Base-by-base conservation (phyloP, 2,329 filamentous ascomycete genomes). In the Penicillium sp. region DNA sequence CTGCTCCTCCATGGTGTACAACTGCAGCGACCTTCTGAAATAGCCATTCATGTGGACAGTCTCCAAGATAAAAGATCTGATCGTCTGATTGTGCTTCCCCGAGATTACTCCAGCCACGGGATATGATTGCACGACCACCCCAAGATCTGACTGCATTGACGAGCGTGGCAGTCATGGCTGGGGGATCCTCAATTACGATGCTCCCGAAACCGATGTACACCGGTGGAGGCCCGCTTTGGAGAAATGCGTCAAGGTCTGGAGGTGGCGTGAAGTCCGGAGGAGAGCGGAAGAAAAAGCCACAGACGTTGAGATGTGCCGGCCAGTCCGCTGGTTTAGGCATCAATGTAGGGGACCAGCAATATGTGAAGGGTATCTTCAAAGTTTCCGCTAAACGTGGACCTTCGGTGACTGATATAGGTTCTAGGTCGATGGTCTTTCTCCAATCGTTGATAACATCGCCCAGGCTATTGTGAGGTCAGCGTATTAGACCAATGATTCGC, bases 1-100 rank as follows among this genome's bases (percentile, higher is more conserved):
- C 82, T 18, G 82, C 82, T 26, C 82, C 82, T 37, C 82, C 82
- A 53, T 85, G 81, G 58, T 85, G 82, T 1, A 84, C 75, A 0
- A 84, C 82, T 35, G 75, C 76, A 0, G 79, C 74, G 3, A 84
- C 81, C n/a, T 76, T 73, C 59, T 81, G 75, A 62, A 84, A 84
- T 0, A 84, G 71, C 82, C 82, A 84, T 58, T 83, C 79, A 53
- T 83, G 81, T 1, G 81, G 82, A 37, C 76, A 79, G 52, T 84
- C 80, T 2, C 75, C 81, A 9, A 84, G 65, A 61, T 78, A 79
- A 56, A 79, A 79, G 14, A 82, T 70, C 37, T 74, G 70, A 20
- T 56, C 42, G 5, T 59, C 60, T 18, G 55, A 61, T 18, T 59
- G 65, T 31, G 70, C 70, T 9, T 69, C 72, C 43, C 71, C 73